phyloP scores from a whole-genome alignment of 2,329 filamentous ascomycete species.

The Cladosporium sp. region DNA sequence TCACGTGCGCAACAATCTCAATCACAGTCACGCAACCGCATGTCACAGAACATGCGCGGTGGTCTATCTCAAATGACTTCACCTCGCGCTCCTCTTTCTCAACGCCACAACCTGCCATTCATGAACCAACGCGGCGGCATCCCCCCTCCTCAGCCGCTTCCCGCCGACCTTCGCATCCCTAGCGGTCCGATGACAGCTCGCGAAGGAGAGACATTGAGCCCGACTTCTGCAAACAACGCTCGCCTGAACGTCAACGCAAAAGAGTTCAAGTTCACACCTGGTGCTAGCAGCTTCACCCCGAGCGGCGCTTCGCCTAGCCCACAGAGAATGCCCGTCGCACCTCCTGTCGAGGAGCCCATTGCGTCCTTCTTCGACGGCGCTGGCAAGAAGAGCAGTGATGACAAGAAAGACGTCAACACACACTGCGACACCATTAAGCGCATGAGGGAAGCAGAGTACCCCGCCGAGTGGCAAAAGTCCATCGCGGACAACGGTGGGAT shows the following conservation, averaged over 20 bases:
- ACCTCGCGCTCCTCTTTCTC: constrained; percentile 18
- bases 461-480: constrained; percentile 49
- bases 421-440: constrained; percentile 63
- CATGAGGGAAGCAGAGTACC: constrained; percentile 57
- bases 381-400: constrained; percentile 61
- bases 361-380: constrained; percentile 26
- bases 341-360: constrained; percentile 20
- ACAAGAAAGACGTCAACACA: constrained; percentile 47
- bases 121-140: constrained; percentile 14
- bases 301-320: constrained; percentile 69
- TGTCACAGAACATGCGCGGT: constrained; percentile 10
- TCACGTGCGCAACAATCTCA: constrained; percentile 12
- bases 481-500: constrained; percentile 79
- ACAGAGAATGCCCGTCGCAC: constrained; percentile 33
- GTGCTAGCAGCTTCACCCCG: constrained; percentile 76
- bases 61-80: constrained; percentile 13
- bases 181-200: constrained; percentile 34
- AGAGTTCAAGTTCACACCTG: constrained; percentile 83
- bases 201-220: constrained; percentile 39
- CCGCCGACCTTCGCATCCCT: constrained; percentile 66
- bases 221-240: constrained; percentile 31
- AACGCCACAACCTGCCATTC: constrained; percentile 16
- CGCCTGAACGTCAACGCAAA: constrained; percentile 59
- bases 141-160: constrained; percentile 48
- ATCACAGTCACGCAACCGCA: constrained; percentile 9